Conservation (phyloP, 2,329 filamentous ascomycete species). For the Penicillium hordei region DNA sequence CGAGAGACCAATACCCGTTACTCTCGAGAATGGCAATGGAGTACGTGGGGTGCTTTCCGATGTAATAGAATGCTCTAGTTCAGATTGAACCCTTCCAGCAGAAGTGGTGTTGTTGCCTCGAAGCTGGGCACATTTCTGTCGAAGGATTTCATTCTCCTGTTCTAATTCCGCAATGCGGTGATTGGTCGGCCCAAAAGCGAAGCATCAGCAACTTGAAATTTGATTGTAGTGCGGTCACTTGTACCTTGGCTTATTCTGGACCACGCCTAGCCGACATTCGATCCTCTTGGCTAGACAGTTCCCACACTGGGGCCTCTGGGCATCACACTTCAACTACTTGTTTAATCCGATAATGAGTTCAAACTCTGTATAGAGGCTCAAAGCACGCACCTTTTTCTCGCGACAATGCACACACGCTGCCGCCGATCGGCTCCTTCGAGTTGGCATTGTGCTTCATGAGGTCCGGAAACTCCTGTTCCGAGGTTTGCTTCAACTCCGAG, state of each 20-base stretch:
- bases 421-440: constrained; percentile 20
- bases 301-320: constrained; percentile 46
- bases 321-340: constrained; percentile 52
- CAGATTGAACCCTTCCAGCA: constrained; percentile 1
- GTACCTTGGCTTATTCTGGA: constrained; percentile 30
- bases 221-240: not conserved
- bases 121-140: constrained; percentile 14
- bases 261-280: constrained; percentile 46
- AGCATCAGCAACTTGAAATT: not conserved
- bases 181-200: constrained; percentile 26
- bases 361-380: too few species aligned
- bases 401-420: constrained; percentile 43
- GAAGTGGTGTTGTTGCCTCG: not conserved
- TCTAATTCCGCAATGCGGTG: constrained; percentile 28
- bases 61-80: constrained; percentile 7
- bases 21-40: not conserved
- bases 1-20: constrained; percentile 7
- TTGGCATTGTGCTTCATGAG: constrained; percentile 17
- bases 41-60: constrained; percentile 7
- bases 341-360: not conserved
- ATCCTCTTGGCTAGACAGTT: constrained; percentile 50
- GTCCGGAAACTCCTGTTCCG: constrained; percentile 9
- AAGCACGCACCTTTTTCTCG: constrained; percentile 31
- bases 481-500: not conserved
- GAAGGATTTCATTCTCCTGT: constrained; percentile 27